Base-by-base conservation (phyloP, 2,329 filamentous ascomycete species). In the Colletotrichum sp. region DNA sequence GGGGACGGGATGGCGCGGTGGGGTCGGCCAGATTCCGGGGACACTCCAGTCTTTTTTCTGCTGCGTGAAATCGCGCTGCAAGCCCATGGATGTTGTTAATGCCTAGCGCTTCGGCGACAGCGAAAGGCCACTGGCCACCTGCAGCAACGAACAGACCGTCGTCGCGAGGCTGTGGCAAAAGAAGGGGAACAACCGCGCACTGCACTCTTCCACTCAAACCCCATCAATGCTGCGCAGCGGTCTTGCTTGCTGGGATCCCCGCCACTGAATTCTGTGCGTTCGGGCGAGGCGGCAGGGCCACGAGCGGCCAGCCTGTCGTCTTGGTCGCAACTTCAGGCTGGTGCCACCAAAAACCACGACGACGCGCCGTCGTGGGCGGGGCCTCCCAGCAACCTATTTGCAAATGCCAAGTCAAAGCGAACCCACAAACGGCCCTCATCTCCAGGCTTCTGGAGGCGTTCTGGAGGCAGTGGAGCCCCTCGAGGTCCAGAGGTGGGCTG, bases 1-100 rank as follows among this genome's bases (percentile, higher is more conserved):
- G 18, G 32, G 24, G 52, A 65, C 55, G 63, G 68, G 34, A 66
- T 64, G 7, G 34, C 16, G 24, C 52, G 43, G 73, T 68, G 70
- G 73, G 52, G 73, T 75, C 73, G 73, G 73, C 70, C 73, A 68
- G 73, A 73, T 73, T 68, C 73, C 73, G 73, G 73, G 73, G 70
- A 48, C n/a, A 67, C 63, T 72, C 34, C 43, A 21, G 43, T 52
- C 43, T 52, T 52, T 52, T 55, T 55, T 28, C 68, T 43, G 30
- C 36, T 67, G 63, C 69, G 63, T 61, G 57, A 36, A 69, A 43
- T 68, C 39, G 43, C 43, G n/a, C n/a, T 52, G 43, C 43, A 52
- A 21, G n/a, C 10, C 26, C 63, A 24, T 43, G n/a, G 32, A 61
- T 61, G n/a, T 30, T 60, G 52, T 55, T 24, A 21, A 52, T 43